These are phyloP conservation scores for Saturnispora besseyi DNA, from an alignment of 805 yeast species.

Conservation along the genomic window DNA sequence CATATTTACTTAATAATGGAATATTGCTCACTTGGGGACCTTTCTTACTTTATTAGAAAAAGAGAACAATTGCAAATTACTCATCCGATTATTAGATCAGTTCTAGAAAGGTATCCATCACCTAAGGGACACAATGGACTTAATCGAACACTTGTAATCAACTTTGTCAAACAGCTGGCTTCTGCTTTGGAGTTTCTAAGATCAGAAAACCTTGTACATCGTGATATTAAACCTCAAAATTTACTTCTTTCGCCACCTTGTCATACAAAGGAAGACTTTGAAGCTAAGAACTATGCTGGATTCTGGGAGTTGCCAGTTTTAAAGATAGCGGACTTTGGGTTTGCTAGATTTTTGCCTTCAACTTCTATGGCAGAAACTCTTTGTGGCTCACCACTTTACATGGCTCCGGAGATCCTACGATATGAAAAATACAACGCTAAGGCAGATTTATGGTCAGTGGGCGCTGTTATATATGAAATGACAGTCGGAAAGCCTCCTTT, in stretches of 20 bases:
- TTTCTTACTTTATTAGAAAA: constrained; percentile 76
- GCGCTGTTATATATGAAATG: constrained; percentile 94
- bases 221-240: constrained; percentile 95
- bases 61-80: constrained; percentile 61
- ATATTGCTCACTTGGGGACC: constrained; percentile 91
- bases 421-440: constrained; percentile 95
- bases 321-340: constrained; percentile 95
- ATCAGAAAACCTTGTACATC: constrained; percentile 76
- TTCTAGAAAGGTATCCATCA: constrained; percentile 76
- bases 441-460: constrained; percentile 97
- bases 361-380: constrained; percentile 93
- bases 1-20: constrained; percentile 93
- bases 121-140: constrained; percentile 71
- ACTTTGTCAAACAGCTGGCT: constrained; percentile 79
- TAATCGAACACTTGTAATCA: constrained; percentile 67
- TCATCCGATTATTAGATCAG: constrained; percentile 69
- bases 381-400: constrained; percentile 95
- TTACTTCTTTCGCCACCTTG: constrained; percentile 74
- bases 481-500: constrained; percentile 95
- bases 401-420: constrained; percentile 96
- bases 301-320: constrained; percentile 82
- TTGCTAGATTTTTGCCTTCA: constrained; percentile 88
- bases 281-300: constrained; percentile 56
- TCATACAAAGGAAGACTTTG: constrained; percentile 52
- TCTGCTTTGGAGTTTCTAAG: constrained; percentile 79